phyloP scores from a whole-genome alignment of 768 basidiomycete species.

The Agaricus subrufescens region DNA sequence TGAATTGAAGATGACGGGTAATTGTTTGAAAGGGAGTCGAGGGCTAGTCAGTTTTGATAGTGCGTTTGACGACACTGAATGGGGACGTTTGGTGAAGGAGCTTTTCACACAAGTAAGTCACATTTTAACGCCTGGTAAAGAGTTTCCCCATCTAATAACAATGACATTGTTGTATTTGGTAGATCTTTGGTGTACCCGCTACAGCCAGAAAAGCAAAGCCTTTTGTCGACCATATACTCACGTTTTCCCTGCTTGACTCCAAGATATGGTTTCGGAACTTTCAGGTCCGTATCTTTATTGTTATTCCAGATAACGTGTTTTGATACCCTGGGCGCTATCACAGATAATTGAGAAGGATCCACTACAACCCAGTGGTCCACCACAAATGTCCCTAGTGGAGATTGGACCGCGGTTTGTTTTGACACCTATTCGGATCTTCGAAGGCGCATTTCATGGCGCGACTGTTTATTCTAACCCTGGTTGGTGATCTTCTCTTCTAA shows the following conservation, averaged over 20 bases:
- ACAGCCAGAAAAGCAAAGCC: slow-evolving; percentile 91
- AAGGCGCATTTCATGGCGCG: slow-evolving; percentile 93
- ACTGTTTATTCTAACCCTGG: slow-evolving; percentile 96
- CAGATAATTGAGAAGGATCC: slow-evolving; percentile 96
- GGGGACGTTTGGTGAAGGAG: slow-evolving; percentile 86
- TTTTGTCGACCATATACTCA: slow-evolving; percentile 96
- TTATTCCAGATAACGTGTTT: slow-evolving; percentile 1
- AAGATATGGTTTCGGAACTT: slow-evolving; percentile 99
- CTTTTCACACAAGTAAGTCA: slow-evolving; percentile 82
- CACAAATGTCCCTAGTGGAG: slow-evolving; percentile 86
- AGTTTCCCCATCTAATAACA: neutral
- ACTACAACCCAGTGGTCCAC: slow-evolving; percentile 77
- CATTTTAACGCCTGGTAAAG: neutral
- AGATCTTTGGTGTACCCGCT: slow-evolving; percentile 96
- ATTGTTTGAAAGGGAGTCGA: slow-evolving; percentile 93
- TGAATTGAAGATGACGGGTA: slow-evolving; percentile 98
- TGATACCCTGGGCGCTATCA: slow-evolving; percentile 12
- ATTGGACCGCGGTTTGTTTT: slow-evolving; percentile 97
- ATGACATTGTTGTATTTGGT: slow-evolving; percentile 3
- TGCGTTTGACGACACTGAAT: slow-evolving; percentile 84
- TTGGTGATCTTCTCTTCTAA: slow-evolving; percentile 27
- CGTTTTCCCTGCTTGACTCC: slow-evolving; percentile 91
- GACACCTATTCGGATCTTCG: slow-evolving; percentile 96
- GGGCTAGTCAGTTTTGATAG: slow-evolving; percentile 92
- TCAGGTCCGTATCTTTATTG: slow-evolving; percentile 55